These are phyloP conservation scores for Trametes gibbosa DNA, from an alignment of 768 basidiomycete genomes.

Conservation along the genomic window DNA sequence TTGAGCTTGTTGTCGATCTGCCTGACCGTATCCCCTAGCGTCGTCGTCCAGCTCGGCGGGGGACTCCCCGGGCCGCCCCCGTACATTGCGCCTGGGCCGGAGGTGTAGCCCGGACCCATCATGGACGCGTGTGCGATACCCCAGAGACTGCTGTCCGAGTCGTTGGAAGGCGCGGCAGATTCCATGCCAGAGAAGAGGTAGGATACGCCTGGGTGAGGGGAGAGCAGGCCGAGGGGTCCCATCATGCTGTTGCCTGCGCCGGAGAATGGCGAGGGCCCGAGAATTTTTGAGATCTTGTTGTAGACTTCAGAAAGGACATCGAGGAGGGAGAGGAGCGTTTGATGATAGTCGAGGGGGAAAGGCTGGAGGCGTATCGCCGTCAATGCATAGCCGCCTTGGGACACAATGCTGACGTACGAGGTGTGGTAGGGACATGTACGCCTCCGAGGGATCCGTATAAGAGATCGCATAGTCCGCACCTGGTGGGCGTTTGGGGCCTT, in stretches of 20 bases:
- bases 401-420: conserved; percentile 49
- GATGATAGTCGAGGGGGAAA: conserved; percentile 87
- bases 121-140: conserved; percentile 48
- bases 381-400: not conserved
- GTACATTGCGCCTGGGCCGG: conserved; percentile 22
- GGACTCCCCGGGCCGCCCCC: conserved; percentile 43
- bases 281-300: conserved; percentile 78
- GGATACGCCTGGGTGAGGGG: conserved; percentile 80
- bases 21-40: conserved; percentile 67
- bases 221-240: conserved; percentile 66
- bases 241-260: conserved; percentile 73
- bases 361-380: conserved; percentile 47
- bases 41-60: conserved; percentile 59
- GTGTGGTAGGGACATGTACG: conserved; percentile 70
- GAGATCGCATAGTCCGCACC: conserved; percentile 61
- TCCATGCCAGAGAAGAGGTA: conserved; percentile 63
- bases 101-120: conserved; percentile 30
- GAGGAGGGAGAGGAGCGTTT: conserved; percentile 82
- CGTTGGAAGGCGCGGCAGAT: conserved; percentile 33
- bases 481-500: conserved; percentile 50
- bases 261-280: conserved; percentile 79
- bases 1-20: conserved; percentile 87
- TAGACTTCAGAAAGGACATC: conserved; percentile 90
- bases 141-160: conserved; percentile 62
- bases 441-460: conserved; percentile 59